These are phyloP conservation scores for Pisolithus thermaeus DNA, from an alignment of 1,284 basidiomycete species.

Conservation along the genomic window DNA sequence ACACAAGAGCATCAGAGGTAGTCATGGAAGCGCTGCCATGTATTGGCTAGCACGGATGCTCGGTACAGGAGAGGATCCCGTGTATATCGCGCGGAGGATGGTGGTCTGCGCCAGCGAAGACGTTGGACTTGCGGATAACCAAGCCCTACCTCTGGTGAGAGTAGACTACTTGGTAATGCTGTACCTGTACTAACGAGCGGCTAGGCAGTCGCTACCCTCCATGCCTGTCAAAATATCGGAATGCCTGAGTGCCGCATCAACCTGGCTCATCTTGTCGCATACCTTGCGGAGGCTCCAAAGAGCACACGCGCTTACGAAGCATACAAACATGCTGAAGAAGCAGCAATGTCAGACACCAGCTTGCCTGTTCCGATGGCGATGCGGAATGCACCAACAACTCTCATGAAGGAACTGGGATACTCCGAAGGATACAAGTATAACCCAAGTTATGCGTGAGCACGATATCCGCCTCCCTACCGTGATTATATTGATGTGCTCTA, in stretches of 20 bases:
- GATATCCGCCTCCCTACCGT: neutral
- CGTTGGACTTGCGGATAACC: conserved; percentile 72
- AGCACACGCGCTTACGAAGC: conserved; percentile 76
- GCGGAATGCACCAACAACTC: conserved; percentile 80
- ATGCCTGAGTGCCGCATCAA: conserved; percentile 80
- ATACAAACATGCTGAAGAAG: conserved; percentile 66
- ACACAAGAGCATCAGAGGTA: conserved; percentile 83
- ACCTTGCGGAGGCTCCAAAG: conserved; percentile 80
- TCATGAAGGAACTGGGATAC: conserved; percentile 83
- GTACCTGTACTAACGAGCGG: neutral
- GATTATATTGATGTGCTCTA: conserved; percentile 5
- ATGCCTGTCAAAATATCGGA: conserved; percentile 79
- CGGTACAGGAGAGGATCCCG: conserved; percentile 81
- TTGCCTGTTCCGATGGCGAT: conserved; percentile 71
- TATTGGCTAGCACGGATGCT: conserved; percentile 89
- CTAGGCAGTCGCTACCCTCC: conserved; percentile 72
- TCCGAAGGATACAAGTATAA: conserved; percentile 74
- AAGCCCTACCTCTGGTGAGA: conserved; percentile 66
- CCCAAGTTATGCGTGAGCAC: conserved; percentile 62
- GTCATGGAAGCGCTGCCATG: conserved; percentile 74
- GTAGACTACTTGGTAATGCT: neutral
- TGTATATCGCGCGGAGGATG: conserved; percentile 79
- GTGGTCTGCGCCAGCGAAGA: conserved; percentile 86
- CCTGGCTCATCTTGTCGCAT: conserved; percentile 76
- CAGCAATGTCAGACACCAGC: conserved; percentile 47